Conservation (phyloP, 2,329 filamentous ascomycete genomes). For the Fusarium lyarnte region DNA sequence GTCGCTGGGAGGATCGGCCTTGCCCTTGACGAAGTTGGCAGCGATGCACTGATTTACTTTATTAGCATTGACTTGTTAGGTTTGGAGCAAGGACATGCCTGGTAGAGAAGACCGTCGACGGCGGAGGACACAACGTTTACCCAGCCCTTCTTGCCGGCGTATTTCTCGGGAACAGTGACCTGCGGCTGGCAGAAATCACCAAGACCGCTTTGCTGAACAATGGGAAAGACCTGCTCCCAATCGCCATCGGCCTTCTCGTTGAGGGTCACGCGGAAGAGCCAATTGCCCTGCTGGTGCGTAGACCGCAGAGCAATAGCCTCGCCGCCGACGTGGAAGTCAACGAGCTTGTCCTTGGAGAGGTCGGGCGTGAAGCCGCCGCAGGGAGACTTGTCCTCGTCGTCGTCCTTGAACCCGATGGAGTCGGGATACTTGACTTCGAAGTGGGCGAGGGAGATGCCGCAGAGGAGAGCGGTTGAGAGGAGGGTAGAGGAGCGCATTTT, state of each 20-base stretch:
- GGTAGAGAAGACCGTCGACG: constrained; percentile 65
- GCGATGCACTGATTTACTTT: constrained; percentile 57
- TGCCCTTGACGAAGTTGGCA: constrained; percentile 63
- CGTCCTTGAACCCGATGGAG: constrained; percentile 59
- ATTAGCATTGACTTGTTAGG: neutral
- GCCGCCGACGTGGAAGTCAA: constrained; percentile 67
- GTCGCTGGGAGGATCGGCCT: constrained; percentile 43
- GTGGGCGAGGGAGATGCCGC: constrained; percentile 59
- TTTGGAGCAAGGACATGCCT: constrained; percentile 52
- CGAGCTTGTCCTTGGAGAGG: constrained; percentile 57
- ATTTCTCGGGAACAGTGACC: constrained; percentile 60
- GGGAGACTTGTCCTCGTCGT: constrained; percentile 56
- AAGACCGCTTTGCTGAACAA: constrained; percentile 63
- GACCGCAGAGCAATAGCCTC: constrained; percentile 60
- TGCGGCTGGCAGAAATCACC: constrained; percentile 63
- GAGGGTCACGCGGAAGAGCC: constrained; percentile 67
- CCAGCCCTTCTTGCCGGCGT: constrained; percentile 64
- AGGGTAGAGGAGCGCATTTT: constrained; percentile 50
- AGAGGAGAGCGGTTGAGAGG: constrained; percentile 51
- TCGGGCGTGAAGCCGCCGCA: constrained; percentile 65
- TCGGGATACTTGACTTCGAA: constrained; percentile 62
- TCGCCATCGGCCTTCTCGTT: constrained; percentile 57
- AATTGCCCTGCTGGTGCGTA: constrained; percentile 63
- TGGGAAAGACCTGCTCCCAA: constrained; percentile 66
- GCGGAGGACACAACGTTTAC: constrained; percentile 62